Conservation (phyloP, 164 flowering plant species). For the Piper longum region DNA sequence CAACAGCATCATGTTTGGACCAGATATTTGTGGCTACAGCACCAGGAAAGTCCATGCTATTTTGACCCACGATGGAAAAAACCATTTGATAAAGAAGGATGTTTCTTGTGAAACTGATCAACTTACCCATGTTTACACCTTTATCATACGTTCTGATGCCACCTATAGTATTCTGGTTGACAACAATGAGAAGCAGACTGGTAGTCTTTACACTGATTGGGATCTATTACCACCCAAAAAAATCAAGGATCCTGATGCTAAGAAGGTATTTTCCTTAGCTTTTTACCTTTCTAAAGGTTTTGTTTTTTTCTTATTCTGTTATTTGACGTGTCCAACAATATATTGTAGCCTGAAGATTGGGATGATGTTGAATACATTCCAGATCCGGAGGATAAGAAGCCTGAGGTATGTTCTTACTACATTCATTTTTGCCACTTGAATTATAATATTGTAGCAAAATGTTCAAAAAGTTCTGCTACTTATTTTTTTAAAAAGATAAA, state of each 20-base stretch:
- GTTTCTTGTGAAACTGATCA: conserved; percentile 37
- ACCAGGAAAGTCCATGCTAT: conserved; percentile 37
- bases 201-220: conserved; percentile 38
- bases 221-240: conserved; percentile 37
- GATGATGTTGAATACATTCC: conserved; percentile 33
- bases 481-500: no score
- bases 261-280: conserved; percentile 19
- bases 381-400: conserved; percentile 34
- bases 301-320: background rate
- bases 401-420: conserved; percentile 18
- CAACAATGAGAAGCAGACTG: conserved; percentile 28
- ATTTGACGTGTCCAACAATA: background rate
- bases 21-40: conserved; percentile 36
- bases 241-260: conserved; percentile 31
- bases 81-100: conserved; percentile 31
- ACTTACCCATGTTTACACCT: conserved; percentile 38
- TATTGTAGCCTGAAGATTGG: conserved; percentile 38
- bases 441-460: no score
- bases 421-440: no score
- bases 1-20: conserved; percentile 40
- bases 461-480: no score
- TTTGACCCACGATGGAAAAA: conserved; percentile 33
- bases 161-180: conserved; percentile 29
- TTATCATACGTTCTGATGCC: conserved; percentile 39
- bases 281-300: background rate